phyloP scores from a whole-genome alignment of 331 rosid species.

The Malus hybrid region DNA sequence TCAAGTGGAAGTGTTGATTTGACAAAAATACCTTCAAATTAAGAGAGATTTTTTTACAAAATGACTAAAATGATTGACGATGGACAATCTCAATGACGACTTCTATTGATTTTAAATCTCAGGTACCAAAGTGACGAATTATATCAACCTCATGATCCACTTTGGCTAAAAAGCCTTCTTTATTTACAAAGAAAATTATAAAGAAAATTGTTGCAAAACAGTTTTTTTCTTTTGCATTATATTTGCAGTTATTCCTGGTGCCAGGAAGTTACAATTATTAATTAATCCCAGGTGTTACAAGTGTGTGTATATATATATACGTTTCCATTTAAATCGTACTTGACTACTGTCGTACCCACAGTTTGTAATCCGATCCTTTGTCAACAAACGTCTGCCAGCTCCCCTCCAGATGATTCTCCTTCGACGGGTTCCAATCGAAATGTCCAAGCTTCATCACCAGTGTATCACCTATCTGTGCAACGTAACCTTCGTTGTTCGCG shows the following conservation, averaged over 20 bases:
- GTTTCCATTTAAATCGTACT: not conserved
- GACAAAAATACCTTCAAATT: too few relatives aligned
- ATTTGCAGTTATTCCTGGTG: not conserved
- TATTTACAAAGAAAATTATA: too few relatives aligned
- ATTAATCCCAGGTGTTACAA: not conserved
- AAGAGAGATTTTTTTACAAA: too few relatives aligned
- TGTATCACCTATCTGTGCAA: conserved; percentile 61
- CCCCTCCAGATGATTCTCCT: conserved; percentile 69
- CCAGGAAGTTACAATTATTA: not conserved
- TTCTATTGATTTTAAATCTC: too few relatives aligned
- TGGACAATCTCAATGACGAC: too few relatives aligned
- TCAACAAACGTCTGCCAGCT: conserved; percentile 77
- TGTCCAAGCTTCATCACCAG: conserved; percentile 68
- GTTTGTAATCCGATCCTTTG: conserved; percentile 56
- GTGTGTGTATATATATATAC: not conserved
- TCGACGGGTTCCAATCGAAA: conserved; percentile 71
- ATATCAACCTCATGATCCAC: too few relatives aligned
- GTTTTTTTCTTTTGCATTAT: too few relatives aligned
- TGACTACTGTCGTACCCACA: conserved; percentile 56
- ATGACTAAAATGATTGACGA: too few relatives aligned
- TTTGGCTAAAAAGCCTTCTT: too few relatives aligned
- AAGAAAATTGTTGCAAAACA: too few relatives aligned
- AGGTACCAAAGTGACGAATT: too few relatives aligned
- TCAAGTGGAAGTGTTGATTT: too few relatives aligned
- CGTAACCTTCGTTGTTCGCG: conserved; percentile 74